phyloP scores from a whole-genome alignment of 345 rosid genomes.

The Syzygium aqueum region DNA sequence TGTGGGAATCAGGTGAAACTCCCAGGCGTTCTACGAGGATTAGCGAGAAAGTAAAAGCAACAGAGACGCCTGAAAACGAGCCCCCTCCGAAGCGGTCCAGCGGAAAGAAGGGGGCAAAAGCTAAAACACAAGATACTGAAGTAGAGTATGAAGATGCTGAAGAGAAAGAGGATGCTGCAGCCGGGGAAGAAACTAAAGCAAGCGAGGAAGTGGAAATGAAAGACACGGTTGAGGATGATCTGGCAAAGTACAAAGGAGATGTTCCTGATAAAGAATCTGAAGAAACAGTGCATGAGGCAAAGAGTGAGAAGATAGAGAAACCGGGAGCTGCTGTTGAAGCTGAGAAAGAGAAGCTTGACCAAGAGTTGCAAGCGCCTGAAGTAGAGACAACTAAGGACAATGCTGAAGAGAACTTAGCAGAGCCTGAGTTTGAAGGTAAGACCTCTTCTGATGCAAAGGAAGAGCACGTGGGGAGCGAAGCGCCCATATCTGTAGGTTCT shows the following conservation, averaged over 20 bases:
- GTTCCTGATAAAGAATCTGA: background rate
- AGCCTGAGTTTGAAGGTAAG: background rate
- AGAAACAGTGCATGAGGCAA: background rate
- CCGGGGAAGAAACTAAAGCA: background rate
- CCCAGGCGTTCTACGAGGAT: slow-evolving; percentile 35
- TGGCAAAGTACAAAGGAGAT: background rate
- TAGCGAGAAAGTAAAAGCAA: slow-evolving; percentile 26
- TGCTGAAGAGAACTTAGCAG: background rate
- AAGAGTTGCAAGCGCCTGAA: background rate
- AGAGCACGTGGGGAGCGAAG: background rate
- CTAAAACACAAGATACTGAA: background rate
- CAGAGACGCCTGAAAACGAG: slow-evolving; percentile 24
- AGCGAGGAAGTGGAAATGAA: background rate
- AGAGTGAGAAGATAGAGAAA: background rate
- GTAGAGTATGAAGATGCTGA: background rate
- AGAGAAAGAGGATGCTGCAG: slow-evolving; percentile 1
- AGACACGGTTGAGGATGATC: background rate
- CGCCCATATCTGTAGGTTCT: background rate
- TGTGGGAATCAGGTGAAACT: slow-evolving; percentile 20
- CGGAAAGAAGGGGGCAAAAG: slow-evolving; percentile 6
- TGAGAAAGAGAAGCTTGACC: background rate
- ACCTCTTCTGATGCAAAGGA: background rate
- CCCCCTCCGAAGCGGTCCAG: slow-evolving; percentile 11
- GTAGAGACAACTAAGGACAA: background rate
- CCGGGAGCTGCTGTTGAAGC: background rate